phyloP scores from a whole-genome alignment of 208 protist species.

The Acanthamoeba triangularis region DNA sequence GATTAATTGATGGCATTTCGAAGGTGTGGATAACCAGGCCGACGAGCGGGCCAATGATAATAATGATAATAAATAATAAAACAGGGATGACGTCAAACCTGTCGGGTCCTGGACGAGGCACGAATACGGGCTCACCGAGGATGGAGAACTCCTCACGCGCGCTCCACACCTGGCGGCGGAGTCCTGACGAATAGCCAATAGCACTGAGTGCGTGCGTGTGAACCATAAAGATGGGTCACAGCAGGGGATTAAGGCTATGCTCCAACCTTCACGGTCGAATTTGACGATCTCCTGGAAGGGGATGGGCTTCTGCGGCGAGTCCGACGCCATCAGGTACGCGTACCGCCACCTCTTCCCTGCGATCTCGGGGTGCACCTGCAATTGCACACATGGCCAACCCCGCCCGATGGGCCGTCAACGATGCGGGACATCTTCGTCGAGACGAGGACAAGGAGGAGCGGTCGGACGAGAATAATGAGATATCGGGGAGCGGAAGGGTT shows the following conservation, averaged over 20 bases:
- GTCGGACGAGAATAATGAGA: too few relatives aligned
- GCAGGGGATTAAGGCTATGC: too few relatives aligned
- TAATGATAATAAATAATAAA: background rate
- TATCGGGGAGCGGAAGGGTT: background rate
- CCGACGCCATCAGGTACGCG: conserved; percentile 80
- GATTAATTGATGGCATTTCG: too few relatives aligned
- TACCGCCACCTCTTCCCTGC: conserved; percentile 41
- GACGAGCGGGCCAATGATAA: too few relatives aligned
- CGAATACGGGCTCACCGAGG: conserved; percentile 78
- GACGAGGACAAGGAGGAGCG: too few relatives aligned
- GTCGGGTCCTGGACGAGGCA: conserved; percentile 59
- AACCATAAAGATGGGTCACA: too few relatives aligned
- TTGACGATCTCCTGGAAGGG: conserved; percentile 80
- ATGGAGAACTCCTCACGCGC: conserved; percentile 1
- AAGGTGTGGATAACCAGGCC: too few relatives aligned
- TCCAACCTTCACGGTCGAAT: conserved; percentile 57
- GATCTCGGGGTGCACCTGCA: conserved; percentile 17
- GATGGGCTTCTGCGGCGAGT: conserved; percentile 10
- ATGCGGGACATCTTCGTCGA: too few relatives aligned
- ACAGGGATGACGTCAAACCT: background rate
- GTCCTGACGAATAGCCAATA: background rate
- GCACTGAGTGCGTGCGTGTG: background rate
- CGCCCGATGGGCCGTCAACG: background rate
- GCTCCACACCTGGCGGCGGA: conserved; percentile 70
- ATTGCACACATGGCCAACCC: background rate